Base-by-base conservation (phyloP, 1,284 basidiomycete genomes). In the Ganoderma lucidum region DNA sequence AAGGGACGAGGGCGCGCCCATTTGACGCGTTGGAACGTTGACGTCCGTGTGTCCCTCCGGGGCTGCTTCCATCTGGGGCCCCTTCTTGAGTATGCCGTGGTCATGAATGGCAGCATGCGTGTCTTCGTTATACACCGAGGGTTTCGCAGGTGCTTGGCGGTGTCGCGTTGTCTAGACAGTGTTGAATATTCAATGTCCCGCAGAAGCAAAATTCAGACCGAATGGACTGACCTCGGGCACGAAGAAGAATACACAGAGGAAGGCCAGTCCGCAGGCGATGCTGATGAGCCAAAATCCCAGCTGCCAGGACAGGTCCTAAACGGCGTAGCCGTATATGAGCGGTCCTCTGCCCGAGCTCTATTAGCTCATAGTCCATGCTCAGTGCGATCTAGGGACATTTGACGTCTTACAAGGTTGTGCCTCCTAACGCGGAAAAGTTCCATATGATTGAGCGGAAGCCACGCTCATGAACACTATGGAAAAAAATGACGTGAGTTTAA, bases 271-370 rank as follows among this genome's bases (percentile, higher is more conserved):
- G 23, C 84, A 75, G 0, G 83, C 79, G 60, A 83, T 82, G 60
- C 81, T 79, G 15, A 84, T 82, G 65, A 83, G 81, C 79, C 83
- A 84, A 69, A 83, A 83, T 5, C 81, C 81, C 76, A 79, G 80
- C 67, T 82, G 79, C 81, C 81, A 82, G 3, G 82, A 80, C 23
- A 83, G 69, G 60, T 81, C 81, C 62, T 83, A 78, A 37, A 83
- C 78, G 23, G 83, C 82, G 72, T 82, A 83, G 67, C 83, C 81
- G 70, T 81, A 83, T 12, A 83, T 76, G 41, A 83, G 70, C 0
- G 83, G 81, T 0, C 82, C 83, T 41, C 74, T 77, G 23, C 9
- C 5, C 3, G 2, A 12, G 3, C 19, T 3, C 2, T 55, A 37
- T 53, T 56, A 35, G 44, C 48, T 44, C 30, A 14, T 56, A 51